Evolutionary conservation across 176 grass and related monocot species (phyloP), one percentile per base, ranked within the genome.

Genomic region (Eleusine indica): DNA sequence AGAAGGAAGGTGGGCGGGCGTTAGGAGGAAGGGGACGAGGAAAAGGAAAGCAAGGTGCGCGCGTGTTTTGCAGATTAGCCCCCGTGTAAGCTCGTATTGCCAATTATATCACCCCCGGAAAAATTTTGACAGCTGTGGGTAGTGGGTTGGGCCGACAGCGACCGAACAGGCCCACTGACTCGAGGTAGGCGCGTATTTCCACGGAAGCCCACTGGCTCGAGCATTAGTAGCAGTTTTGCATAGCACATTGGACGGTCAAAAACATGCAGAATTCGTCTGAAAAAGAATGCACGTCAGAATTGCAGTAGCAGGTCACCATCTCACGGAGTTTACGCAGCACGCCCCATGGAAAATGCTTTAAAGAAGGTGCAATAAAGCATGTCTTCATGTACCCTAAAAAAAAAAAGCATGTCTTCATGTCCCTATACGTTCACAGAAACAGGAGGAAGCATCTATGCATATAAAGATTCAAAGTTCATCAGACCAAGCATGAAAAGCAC

Each of bases 21-120:
- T 35, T 64, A 64, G 61, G 52, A 47, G 37, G 88, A 82, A 16
- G 49, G 54, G 4, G 6, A 57, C 5, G 18, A 19, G 79, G 42
- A 15, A 32, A 60, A 75, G 71, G 64, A 66, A 60, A 78, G 74
- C 48, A 28, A 21, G 74, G 83, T 70, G 74, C 54, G 78, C 72
- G 44, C 74, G 46, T 39, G 12, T 68, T 78, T 77, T 82, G 42
- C 66, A 70, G 7, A 28, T 73, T 52, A 10, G 19, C 4, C 81
- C 89, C 56, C n/a, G 56, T 0, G 3, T 21, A 22, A 37, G 15
- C 3, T 57, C 32, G 15, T 69, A 89, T 68, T 89, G 43, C 0
- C 38, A 40, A 10, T n/a, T 11, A 47, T 5, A 14, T 7, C 39
- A 0, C 21, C 51, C 75, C 7, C 8, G 13, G 4, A 19, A 30